These are phyloP conservation scores for Endothia cerciana DNA, from an alignment of 2,329 filamentous ascomycete species.

Conservation along the genomic window DNA sequence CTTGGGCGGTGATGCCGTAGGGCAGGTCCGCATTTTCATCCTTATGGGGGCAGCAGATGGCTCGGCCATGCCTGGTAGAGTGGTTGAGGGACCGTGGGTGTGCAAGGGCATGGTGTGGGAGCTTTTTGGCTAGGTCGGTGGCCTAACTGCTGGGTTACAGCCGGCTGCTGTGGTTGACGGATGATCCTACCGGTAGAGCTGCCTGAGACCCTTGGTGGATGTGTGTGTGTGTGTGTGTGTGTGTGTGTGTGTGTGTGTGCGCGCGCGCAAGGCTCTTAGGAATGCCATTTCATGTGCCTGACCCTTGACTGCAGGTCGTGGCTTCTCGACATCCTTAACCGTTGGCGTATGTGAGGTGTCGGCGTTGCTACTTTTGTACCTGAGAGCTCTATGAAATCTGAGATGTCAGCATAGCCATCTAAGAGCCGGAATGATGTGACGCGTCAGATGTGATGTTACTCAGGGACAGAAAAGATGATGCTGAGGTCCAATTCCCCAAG, in stretches of 20 bases:
- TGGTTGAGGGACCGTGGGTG: background rate
- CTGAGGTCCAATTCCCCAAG: background rate
- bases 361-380: background rate
- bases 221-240: too few relatives aligned
- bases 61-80: too few relatives aligned
- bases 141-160: constrained; percentile 20
- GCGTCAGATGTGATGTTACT: constrained; percentile 11
- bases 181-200: background rate
- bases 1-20: background rate
- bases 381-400: constrained; percentile 7
- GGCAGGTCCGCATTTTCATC: constrained; percentile 7
- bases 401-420: constrained; percentile 12
- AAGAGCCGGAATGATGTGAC: constrained; percentile 8
- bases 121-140: constrained; percentile 18
- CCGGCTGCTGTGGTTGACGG: constrained; percentile 2
- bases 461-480: constrained; percentile 8
- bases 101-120: constrained; percentile 14
- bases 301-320: constrained; percentile 1
- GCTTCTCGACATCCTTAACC: background rate
- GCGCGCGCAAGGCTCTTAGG: background rate
- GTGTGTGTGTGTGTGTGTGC: too few relatives aligned
- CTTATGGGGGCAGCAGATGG: background rate
- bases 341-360: too few relatives aligned
- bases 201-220: too few relatives aligned
- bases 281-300: background rate